phyloP scores from a whole-genome alignment of 139 green algal species.

The Haematococcus sp. region DNA sequence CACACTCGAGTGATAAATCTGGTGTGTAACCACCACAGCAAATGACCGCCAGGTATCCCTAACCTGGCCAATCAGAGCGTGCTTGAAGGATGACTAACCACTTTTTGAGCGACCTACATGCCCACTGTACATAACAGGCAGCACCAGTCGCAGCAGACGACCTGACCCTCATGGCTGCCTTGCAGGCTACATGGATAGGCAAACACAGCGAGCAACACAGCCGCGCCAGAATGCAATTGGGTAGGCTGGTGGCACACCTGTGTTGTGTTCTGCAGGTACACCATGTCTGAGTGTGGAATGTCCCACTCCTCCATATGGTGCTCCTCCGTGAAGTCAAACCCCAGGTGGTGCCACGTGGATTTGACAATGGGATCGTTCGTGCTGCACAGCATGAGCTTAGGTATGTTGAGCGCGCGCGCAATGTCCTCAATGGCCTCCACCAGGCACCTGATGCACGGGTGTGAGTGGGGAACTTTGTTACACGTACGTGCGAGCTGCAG shows the following conservation, averaged over 20 bases:
- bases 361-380: constrained; percentile 45
- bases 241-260: constrained; percentile 28
- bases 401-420: constrained; percentile 40
- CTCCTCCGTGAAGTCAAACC: constrained; percentile 71
- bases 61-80: too few species aligned
- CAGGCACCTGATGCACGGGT: constrained; percentile 74
- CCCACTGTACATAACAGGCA: too few species aligned
- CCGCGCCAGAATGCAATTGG: neutral
- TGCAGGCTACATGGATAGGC: too few species aligned
- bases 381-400: constrained; percentile 63
- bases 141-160: too few species aligned
- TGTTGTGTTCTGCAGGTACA: constrained; percentile 92
- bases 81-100: too few species aligned
- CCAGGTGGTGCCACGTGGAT: constrained; percentile 74
- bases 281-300: constrained; percentile 73
- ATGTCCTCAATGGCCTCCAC: constrained; percentile 85
- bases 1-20: too few species aligned
- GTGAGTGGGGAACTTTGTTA: too few species aligned
- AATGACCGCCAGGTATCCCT: too few species aligned
- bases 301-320: constrained; percentile 70
- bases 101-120: too few species aligned
- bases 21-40: too few species aligned
- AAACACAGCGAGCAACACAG: too few species aligned
- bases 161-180: too few species aligned
- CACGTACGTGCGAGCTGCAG: neutral